These are phyloP conservation scores for Pseudogymnoascus sp. DNA, from an alignment of 2,329 filamentous ascomycete genomes.

Conservation along the genomic window DNA sequence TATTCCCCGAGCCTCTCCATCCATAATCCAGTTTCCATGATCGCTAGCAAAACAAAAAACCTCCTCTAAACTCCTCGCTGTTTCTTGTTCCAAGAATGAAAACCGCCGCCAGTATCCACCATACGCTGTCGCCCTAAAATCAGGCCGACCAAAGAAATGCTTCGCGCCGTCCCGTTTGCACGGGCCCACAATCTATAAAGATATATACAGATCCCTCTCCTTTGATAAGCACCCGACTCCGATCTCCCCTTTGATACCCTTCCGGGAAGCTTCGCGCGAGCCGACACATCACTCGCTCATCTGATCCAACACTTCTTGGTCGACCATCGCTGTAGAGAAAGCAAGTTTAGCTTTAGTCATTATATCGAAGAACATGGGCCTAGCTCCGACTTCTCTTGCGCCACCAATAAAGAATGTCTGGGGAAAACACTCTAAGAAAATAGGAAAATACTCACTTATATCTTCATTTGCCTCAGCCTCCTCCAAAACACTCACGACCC, in stretches of 20 bases:
- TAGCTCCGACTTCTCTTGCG: not conserved
- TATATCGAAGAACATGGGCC: not conserved
- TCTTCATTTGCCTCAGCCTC: not conserved
- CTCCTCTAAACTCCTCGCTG: not conserved
- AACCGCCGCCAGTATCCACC: not conserved
- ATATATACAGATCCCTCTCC: not conserved
- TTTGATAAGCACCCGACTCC: not conserved
- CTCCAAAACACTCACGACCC: not conserved
- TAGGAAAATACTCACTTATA: slow-evolving; percentile 2
- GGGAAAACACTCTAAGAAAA: not conserved
- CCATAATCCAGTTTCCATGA: not conserved
- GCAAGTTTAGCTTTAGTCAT: not conserved
- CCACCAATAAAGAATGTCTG: not conserved
- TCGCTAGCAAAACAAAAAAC: not conserved
- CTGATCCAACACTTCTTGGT: not conserved
- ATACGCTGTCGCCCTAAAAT: not conserved
- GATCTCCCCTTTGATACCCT: not conserved
- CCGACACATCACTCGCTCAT: not conserved
- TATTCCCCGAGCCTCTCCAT: not conserved
- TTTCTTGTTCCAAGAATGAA: not conserved
- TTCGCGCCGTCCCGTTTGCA: not conserved
- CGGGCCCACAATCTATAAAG: not conserved
- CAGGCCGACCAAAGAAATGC: not conserved
- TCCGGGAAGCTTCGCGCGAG: not conserved
- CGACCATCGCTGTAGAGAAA: not conserved